Evolutionary conservation across 73 alveolate genomes (phyloP), one percentile per base, ranked within the genome.

Genomic region (Durusdinium trenchii): DNA sequence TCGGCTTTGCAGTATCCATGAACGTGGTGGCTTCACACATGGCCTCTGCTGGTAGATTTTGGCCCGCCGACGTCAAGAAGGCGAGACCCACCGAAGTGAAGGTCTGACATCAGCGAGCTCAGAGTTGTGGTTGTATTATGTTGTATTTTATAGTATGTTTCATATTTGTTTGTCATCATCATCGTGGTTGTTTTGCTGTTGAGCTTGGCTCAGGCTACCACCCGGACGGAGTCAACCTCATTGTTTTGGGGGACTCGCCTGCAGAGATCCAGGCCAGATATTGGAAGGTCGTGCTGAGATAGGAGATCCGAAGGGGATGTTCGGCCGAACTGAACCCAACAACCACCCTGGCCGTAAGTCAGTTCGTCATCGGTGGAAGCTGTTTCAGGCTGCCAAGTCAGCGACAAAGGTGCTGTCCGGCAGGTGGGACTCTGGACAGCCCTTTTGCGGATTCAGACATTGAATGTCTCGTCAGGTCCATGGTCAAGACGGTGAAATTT

Each of bases 31-130:
- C n/a, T n/a, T n/a, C n/a, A n/a, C n/a, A n/a, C n/a, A n/a, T n/a
- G n/a, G 48, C 30, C 92, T 46, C 38, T 47, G 52, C 28, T 26
- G 40, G 18, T 87, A 90, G 97, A 90, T 90, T 47, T 47, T 90
- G 97, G 97, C 97, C 7, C 97, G 97, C 9, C 86, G 97, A 32
- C 97, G 97, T 35, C 97, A 90, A 45, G 97, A 90, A 69, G 97
- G 97, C 76, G 52, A 45, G 57, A 12, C 18, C 43, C 18, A 32
- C 42, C 42, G 45, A 67, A 26, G 81, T 67, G 81, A 28, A 67
- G 46, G 16, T n/a, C 64, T 42, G 81, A 42, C 81, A 9, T 26
- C 43, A 42, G 73, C 18, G 30, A 1, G 73, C n/a, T n/a, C n/a
- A n/a, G n/a, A n/a, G n/a, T n/a, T n/a, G n/a, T n/a, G n/a, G n/a